Evolutionary conservation across 2,329 filamentous ascomycete genomes (phyloP).

Genomic region (Cercospora canescens): DNA sequence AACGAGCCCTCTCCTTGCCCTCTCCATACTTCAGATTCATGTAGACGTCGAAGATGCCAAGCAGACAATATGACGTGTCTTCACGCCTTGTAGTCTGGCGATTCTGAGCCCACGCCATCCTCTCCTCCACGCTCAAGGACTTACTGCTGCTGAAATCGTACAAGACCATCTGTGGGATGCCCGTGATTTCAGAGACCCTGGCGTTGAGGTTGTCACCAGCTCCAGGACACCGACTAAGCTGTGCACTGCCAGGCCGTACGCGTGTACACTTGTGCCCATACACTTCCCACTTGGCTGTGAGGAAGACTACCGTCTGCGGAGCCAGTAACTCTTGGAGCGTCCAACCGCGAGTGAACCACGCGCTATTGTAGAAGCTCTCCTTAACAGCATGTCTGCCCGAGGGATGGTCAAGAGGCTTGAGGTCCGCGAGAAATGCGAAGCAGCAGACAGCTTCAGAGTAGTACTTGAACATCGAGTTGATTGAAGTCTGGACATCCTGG

Average conservation of each 20-base stretch:
- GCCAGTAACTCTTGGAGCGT: conserved; percentile 28
- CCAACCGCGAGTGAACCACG: conserved; percentile 28
- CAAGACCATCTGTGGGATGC: conserved; percentile 14
- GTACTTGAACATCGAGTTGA: conserved; percentile 26
- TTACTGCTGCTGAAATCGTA: conserved; percentile 3
- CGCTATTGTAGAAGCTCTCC: conserved; percentile 8
- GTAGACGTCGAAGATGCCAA: conserved; percentile 15
- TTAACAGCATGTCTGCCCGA: not conserved
- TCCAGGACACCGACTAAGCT: not conserved
- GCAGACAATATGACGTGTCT: conserved; percentile 16
- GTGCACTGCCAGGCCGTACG: not conserved
- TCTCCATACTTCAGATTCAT: conserved; percentile 15
- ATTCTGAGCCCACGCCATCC: conserved; percentile 1
- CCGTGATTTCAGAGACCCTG: conserved; percentile 13
- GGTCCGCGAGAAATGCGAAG: conserved; percentile 20
- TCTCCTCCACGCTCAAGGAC: conserved; percentile 1
- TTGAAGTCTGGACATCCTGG: conserved; percentile 14
- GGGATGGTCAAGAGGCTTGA: not conserved
- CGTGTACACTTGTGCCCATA: conserved; percentile 18
- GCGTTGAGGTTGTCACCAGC: conserved; percentile 4
- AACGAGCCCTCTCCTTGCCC: conserved; percentile 1
- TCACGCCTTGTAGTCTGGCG: conserved; percentile 14
- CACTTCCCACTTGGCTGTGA: conserved; percentile 15
- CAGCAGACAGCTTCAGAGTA: conserved; percentile 18
- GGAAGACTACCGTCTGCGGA: conserved; percentile 19